Percentiles rank a stretch among this genome's conserved stretches.
Evolutionary conservation across 345 rosid genomes (phyloP).

Genomic region (Noccaea caerulescens): DNA sequence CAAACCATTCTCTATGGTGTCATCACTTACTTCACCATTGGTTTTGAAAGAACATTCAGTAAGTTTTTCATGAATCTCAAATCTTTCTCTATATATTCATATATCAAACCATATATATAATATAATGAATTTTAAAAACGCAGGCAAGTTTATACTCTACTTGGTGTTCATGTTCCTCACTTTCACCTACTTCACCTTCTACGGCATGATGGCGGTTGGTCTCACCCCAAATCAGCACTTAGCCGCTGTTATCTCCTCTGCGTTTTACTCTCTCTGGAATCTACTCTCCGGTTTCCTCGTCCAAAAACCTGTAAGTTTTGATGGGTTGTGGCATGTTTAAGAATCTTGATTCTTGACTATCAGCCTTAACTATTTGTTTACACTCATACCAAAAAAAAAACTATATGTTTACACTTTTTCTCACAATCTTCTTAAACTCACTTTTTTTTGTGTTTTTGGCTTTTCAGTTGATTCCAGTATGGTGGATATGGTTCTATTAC

Average conservation of each 20-base stretch:
- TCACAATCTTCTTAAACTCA: not conserved
- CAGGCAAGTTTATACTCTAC: conserved; percentile 78
- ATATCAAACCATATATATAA: not conserved
- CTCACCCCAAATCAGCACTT: conserved; percentile 76
- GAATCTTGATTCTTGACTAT: not conserved
- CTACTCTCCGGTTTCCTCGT: conserved; percentile 87
- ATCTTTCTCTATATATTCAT: not conserved
- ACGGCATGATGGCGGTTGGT: conserved; percentile 95
- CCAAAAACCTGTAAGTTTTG: conserved; percentile 67
- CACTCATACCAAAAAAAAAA: no score
- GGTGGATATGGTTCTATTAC: conserved; percentile 98
- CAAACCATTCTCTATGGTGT: conserved; percentile 74
- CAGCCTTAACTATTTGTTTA: not conserved
- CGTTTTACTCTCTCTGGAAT: conserved; percentile 91
- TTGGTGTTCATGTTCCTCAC: conserved; percentile 87
- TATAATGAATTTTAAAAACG: conserved; percentile 15
- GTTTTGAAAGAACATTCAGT: conserved; percentile 76
- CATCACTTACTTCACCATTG: conserved; percentile 85
- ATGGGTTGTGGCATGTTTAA: not conserved
- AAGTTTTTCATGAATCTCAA: conserved; percentile 40
- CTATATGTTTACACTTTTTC: not conserved
- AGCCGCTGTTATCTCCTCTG: conserved; percentile 87
- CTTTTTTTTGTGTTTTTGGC: not conserved
- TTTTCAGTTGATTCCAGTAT: conserved; percentile 70
- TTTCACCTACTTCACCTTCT: conserved; percentile 87